phyloP scores from a whole-genome alignment of 208 protist genomes.

The Endotrypanum monterogeii region DNA sequence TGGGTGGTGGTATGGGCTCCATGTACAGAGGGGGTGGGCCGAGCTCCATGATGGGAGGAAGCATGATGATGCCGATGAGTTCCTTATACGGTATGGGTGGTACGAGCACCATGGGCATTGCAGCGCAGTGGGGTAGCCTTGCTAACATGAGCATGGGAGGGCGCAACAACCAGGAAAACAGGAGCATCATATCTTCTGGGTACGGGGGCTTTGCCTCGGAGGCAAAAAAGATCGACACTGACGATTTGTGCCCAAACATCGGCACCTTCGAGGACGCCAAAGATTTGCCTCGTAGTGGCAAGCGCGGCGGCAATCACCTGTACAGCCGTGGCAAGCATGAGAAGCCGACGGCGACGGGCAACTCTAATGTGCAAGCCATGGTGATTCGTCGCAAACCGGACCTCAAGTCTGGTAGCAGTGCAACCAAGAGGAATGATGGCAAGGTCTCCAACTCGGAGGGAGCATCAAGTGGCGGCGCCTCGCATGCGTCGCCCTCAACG shows the following conservation, averaged over 20 bases:
- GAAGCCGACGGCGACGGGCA: conserved; percentile 39
- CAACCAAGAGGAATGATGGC: not conserved
- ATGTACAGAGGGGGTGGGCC: conserved; percentile 23
- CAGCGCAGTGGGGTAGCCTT: conserved; percentile 66
- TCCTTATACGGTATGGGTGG: conserved; percentile 36
- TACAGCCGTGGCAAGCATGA: conserved; percentile 60
- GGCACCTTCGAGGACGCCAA: conserved; percentile 51
- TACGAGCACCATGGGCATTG: conserved; percentile 51
- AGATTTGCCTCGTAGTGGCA: conserved; percentile 61
- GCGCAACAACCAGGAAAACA: conserved; percentile 15
- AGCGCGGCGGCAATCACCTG: conserved; percentile 69
- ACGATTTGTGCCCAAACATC: conserved; percentile 60
- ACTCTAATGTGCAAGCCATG: conserved; percentile 41
- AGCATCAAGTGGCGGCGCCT: not conserved
- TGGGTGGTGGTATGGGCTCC: not conserved
- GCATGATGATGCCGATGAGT: conserved; percentile 15
- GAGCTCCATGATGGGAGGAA: conserved; percentile 23
- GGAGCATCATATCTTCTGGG: conserved; percentile 38
- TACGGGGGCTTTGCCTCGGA: conserved; percentile 50
- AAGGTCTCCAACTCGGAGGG: not conserved
- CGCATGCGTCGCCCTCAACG: conserved; percentile 12
- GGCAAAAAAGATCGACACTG: conserved; percentile 23
- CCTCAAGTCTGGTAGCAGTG: conserved; percentile 4
- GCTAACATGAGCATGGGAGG: conserved; percentile 41
- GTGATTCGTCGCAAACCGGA: conserved; percentile 48